Conservation (phyloP, 2,329 filamentous ascomycete species). For the Chaetomium strumarium region DNA sequence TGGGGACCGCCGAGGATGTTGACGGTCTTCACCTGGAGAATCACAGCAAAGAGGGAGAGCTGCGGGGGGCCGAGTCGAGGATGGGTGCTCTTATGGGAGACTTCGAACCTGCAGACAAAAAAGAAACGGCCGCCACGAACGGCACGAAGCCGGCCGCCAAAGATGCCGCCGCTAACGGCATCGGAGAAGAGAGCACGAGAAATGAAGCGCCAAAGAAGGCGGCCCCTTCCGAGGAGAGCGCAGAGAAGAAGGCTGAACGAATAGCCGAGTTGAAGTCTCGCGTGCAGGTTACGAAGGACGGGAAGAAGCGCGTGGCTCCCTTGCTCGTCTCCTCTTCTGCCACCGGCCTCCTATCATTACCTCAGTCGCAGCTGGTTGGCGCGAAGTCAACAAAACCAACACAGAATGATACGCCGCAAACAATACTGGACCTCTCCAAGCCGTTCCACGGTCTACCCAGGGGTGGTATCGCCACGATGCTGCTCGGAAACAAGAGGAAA, state of each 20-base stretch:
- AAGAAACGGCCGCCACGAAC: slow-evolving; percentile 40
- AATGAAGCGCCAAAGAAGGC: slow-evolving; percentile 33
- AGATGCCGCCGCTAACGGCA: slow-evolving; percentile 35
- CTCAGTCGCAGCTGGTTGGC: slow-evolving; percentile 81
- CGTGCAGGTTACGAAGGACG: slow-evolving; percentile 92
- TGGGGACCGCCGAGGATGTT: slow-evolving; percentile 88
- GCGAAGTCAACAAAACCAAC: slow-evolving; percentile 58
- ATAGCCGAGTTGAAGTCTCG: slow-evolving; percentile 71
- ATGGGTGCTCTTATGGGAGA: slow-evolving; percentile 99
- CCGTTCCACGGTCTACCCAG: slow-evolving; percentile 90
- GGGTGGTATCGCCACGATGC: slow-evolving; percentile 76
- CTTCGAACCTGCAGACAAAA: slow-evolving; percentile 49
- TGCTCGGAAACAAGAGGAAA: slow-evolving; percentile 92
- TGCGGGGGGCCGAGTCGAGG: slow-evolving; percentile 81
- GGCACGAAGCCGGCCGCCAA: slow-evolving; percentile 44
- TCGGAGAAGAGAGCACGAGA: slow-evolving; percentile 31
- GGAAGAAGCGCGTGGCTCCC: slow-evolving; percentile 91
- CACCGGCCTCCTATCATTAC: slow-evolving; percentile 78
- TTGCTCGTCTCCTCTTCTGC: slow-evolving; percentile 86
- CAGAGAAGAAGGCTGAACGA: slow-evolving; percentile 49
- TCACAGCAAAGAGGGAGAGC: slow-evolving; percentile 84
- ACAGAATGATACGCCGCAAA: slow-evolving; percentile 69
- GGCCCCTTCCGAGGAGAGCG: slow-evolving; percentile 39
- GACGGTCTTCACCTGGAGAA: slow-evolving; percentile 84
- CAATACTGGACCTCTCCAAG: slow-evolving; percentile 82